A percentile compares a stretch with the other conserved stretches of the same genome.
Evolutionary conservation across 768 basidiomycete species (phyloP).

Genomic region (Lentinula guzmanii): DNA sequence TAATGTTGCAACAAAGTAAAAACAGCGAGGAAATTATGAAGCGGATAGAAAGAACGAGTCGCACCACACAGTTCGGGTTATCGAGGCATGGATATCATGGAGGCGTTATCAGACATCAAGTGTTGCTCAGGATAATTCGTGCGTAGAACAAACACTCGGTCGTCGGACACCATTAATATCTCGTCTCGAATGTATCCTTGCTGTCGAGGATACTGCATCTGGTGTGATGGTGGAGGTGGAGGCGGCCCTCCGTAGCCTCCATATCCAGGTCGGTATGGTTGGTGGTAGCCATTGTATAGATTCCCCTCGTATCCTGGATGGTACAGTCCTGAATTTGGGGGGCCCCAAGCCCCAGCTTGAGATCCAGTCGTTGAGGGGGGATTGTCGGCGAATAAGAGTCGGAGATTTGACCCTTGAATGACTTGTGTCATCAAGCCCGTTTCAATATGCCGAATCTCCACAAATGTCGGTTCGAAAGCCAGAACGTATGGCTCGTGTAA

Average conservation of each 20-base stretch:
- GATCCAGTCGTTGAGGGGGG: constrained; percentile 69
- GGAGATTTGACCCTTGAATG: constrained; percentile 88
- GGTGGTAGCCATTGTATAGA: constrained; percentile 3
- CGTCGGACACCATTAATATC: constrained; percentile 87
- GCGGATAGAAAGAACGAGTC: constrained; percentile 11
- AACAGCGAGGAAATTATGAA: neutral
- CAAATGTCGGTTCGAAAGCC: constrained; percentile 94
- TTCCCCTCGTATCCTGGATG: constrained; percentile 15
- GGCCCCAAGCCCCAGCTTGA: constrained; percentile 27
- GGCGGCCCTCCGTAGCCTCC: constrained; percentile 25
- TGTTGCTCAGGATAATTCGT: constrained; percentile 34
- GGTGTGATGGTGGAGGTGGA: constrained; percentile 23
- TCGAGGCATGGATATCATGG: constrained; percentile 36
- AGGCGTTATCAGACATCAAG: constrained; percentile 36
- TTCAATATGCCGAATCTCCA: constrained; percentile 95
- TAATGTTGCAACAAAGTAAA: neutral
- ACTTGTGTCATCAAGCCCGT: constrained; percentile 90
- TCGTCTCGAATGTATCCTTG: constrained; percentile 66
- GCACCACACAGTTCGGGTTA: constrained; percentile 8
- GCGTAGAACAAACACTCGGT: constrained; percentile 70
- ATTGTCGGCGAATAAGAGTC: constrained; percentile 89
- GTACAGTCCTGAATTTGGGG: constrained; percentile 11
- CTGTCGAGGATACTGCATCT: constrained; percentile 34
- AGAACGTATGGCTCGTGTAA: constrained; percentile 95
- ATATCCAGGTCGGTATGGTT: constrained; percentile 16